phyloP scores from a whole-genome alignment of 148 eudicot genomes.

The Silene uniflora region DNA sequence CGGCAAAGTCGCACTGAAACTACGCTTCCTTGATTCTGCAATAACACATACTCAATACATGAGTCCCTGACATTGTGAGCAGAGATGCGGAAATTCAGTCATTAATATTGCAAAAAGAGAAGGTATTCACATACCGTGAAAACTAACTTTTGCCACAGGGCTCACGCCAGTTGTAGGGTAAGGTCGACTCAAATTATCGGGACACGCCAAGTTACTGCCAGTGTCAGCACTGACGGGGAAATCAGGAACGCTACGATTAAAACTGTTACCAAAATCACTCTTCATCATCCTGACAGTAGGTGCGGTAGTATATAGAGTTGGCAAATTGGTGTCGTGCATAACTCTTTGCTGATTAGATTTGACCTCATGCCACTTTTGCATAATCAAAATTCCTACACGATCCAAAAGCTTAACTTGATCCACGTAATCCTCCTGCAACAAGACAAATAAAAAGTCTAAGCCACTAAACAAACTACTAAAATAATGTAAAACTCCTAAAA shows the following conservation, averaged over 20 bases:
- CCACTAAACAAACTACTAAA: background rate
- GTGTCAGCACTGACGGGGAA: slow-evolving; percentile 16
- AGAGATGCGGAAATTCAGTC: background rate
- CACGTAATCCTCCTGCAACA: slow-evolving; percentile 33
- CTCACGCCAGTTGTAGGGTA: background rate
- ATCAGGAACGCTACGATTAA: slow-evolving; percentile 13
- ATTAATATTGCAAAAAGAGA: background rate
- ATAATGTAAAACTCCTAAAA: background rate
- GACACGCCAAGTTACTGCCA: slow-evolving; percentile 16
- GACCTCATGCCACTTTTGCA: slow-evolving; percentile 16
- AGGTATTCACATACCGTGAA: slow-evolving; percentile 23
- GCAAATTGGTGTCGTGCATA: slow-evolving; percentile 11
- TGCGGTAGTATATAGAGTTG: slow-evolving; percentile 16
- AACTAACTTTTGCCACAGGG: slow-evolving; percentile 15
- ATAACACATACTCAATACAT: slow-evolving; percentile 11
- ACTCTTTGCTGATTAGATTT: slow-evolving; percentile 22
- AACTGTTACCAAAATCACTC: slow-evolving; percentile 9
- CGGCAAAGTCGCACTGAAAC: slow-evolving; percentile 20
- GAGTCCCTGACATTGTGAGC: slow-evolving; percentile 9
- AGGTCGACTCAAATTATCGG: slow-evolving; percentile 17
- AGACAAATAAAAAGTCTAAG: background rate
- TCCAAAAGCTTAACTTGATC: slow-evolving; percentile 18
- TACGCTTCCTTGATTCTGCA: slow-evolving; percentile 38
- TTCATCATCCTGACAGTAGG: slow-evolving; percentile 15
- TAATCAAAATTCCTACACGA: slow-evolving; percentile 23